Percentiles rank a stretch among this genome's conserved stretches.
These are phyloP conservation scores for Talaromyces sp. DNA, from an alignment of 2,329 filamentous ascomycete species.

Conservation along the genomic window DNA sequence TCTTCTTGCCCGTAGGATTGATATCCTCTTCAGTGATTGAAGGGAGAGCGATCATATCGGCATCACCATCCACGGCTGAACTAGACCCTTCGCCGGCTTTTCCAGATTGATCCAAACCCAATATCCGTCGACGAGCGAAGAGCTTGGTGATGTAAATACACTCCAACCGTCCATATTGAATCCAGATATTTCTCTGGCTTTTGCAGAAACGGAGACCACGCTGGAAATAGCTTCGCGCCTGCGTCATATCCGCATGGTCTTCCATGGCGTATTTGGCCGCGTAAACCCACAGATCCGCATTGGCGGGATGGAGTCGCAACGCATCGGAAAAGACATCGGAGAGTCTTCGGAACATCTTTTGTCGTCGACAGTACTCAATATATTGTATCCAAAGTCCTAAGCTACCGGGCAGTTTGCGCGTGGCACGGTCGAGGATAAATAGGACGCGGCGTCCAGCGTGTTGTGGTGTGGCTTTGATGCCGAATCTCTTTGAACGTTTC, in stretches of 20 bases:
- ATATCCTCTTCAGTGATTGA: conserved; percentile 59
- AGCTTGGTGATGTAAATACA: conserved; percentile 87
- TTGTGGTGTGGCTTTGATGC: conserved; percentile 66
- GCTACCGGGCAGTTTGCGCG: conserved; percentile 76
- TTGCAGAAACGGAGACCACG: conserved; percentile 86
- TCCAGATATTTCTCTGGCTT: conserved; percentile 66
- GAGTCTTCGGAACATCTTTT: conserved; percentile 59
- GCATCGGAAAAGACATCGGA: conserved; percentile 60
- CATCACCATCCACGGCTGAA: conserved; percentile 42
- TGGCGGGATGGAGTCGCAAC: conserved; percentile 78
- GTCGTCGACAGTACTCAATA: conserved; percentile 69
- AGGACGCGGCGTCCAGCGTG: conserved; percentile 78
- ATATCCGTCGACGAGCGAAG: conserved; percentile 63
- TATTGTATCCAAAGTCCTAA: conserved; percentile 84
- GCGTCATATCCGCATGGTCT: conserved; percentile 76
- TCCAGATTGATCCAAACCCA: conserved; percentile 53
- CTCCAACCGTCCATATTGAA: conserved; percentile 86
- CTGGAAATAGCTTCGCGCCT: conserved; percentile 80
- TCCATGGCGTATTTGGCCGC: conserved; percentile 76
- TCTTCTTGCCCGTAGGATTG: conserved; percentile 50
- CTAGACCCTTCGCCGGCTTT: conserved; percentile 38
- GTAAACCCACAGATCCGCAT: conserved; percentile 76
- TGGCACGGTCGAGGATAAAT: conserved; percentile 80
- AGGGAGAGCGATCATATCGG: conserved; percentile 55
- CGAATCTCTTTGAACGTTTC: conserved; percentile 77